These are phyloP conservation scores for Boletales sp. DNA, from an alignment of 768 basidiomycete genomes.

Conservation along the genomic window DNA sequence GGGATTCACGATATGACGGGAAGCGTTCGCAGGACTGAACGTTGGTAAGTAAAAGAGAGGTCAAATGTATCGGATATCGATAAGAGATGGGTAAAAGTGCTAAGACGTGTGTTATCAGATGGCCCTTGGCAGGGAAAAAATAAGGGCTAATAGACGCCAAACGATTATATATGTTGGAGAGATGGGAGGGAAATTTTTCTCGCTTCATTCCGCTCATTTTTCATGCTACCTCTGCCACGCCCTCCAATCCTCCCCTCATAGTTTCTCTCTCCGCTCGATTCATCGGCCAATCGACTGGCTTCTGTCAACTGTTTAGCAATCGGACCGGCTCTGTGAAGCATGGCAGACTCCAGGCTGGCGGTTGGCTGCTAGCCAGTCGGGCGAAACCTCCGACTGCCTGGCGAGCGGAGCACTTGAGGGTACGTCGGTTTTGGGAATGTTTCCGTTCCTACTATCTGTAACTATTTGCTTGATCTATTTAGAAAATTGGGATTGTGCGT, in stretches of 20 bases:
- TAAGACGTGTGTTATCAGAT: neutral
- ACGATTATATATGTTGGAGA: neutral
- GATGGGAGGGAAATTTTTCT: neutral
- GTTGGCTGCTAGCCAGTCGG: too few relatives aligned
- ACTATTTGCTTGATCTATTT: neutral
- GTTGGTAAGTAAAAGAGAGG: constrained; percentile 8
- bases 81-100: neutral
- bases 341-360: neutral
- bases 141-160: neutral
- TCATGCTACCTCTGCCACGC: neutral
- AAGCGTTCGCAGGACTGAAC: neutral
- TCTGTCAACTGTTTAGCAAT: neutral
- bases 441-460: neutral
- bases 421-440: neutral
- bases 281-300: neutral
- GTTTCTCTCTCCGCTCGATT: neutral
- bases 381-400: too few relatives aligned
- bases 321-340: neutral
- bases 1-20: neutral
- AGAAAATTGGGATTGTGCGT: neutral
- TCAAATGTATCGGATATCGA: neutral
- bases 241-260: neutral
- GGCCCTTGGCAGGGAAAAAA: neutral
- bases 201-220: neutral
- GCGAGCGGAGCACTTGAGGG: neutral